Evolutionary conservation across 352 stramenopile species (phyloP).

Genomic region (Phytophthora cactorum): DNA sequence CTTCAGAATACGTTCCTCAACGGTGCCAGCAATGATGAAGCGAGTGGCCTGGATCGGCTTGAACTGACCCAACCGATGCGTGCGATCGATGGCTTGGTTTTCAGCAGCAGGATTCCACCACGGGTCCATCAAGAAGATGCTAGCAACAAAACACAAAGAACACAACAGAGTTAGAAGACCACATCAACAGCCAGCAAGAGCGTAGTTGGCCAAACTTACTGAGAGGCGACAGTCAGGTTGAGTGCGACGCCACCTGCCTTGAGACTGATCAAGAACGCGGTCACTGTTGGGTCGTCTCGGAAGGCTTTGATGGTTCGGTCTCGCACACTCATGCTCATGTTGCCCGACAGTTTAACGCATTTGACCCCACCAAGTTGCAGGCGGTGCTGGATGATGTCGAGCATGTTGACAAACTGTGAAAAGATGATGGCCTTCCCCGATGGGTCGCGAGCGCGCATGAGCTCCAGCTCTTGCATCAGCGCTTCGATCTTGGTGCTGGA

Average conservation of each 20-base stretch:
- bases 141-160: conserved; percentile 18
- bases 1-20: conserved; percentile 98
- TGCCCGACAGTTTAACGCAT: conserved; percentile 92
- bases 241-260: conserved; percentile 99
- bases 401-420: conserved; percentile 99
- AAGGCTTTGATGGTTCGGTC: conserved; percentile 84
- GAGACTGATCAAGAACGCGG: conserved; percentile 97
- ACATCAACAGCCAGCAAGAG: conserved; percentile 1
- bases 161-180: background rate
- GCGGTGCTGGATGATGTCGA: conserved; percentile 98
- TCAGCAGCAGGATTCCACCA: conserved; percentile 99
- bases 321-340: conserved; percentile 89
- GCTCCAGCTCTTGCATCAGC: conserved; percentile 96
- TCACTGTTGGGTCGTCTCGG: conserved; percentile 92
- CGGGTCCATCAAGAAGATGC: conserved; percentile 97
- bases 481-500: conserved; percentile 99
- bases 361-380: conserved; percentile 90
- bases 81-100: conserved; percentile 97
- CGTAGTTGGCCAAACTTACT: conserved; percentile 60
- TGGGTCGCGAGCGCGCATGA: conserved; percentile 93
- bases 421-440: conserved; percentile 99
- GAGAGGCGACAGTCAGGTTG: conserved; percentile 97
- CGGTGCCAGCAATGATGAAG: conserved; percentile 98
- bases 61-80: conserved; percentile 98
- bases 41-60: conserved; percentile 96